phyloP scores from a whole-genome alignment of 2,329 filamentous ascomycete genomes.

The Stenocarpella maydis region DNA sequence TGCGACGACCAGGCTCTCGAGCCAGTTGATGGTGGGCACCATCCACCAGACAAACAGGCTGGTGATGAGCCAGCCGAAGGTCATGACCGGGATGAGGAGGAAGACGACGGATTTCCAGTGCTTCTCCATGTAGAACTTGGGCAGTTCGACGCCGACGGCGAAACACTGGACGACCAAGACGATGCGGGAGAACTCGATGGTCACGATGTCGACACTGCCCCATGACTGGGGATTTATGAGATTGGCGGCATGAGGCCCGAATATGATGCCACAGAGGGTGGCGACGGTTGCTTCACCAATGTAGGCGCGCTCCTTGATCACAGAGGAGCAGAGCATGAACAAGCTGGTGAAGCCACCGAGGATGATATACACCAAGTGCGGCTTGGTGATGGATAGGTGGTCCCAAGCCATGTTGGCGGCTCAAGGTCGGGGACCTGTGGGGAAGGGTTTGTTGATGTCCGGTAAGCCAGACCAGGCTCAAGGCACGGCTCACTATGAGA shows the following conservation, averaged over 20 bases:
- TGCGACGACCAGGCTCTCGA: constrained; percentile 85
- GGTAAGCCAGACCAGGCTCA: not conserved
- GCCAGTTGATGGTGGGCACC: constrained; percentile 79
- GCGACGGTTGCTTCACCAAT: constrained; percentile 98
- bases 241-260: constrained; percentile 84
- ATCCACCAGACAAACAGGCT: constrained; percentile 97
- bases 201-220: constrained; percentile 87
- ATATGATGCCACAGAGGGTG: constrained; percentile 86
- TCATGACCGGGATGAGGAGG: constrained; percentile 95
- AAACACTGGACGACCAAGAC: constrained; percentile 94
- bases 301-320: constrained; percentile 98
- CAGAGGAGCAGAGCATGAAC: constrained; percentile 97
- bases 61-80: constrained; percentile 91
- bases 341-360: constrained; percentile 95
- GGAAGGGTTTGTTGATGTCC: not conserved
- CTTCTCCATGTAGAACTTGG: constrained; percentile 95
- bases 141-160: constrained; percentile 88
- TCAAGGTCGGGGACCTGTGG: not conserved
- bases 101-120: constrained; percentile 95
- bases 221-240: constrained; percentile 79
- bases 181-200: constrained; percentile 87
- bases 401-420: constrained; percentile 74
- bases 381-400: constrained; percentile 86
- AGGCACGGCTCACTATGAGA: not conserved
- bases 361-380: constrained; percentile 98